phyloP scores from a whole-genome alignment of 352 stramenopile genomes.

The Saprolegnia diclina region DNA sequence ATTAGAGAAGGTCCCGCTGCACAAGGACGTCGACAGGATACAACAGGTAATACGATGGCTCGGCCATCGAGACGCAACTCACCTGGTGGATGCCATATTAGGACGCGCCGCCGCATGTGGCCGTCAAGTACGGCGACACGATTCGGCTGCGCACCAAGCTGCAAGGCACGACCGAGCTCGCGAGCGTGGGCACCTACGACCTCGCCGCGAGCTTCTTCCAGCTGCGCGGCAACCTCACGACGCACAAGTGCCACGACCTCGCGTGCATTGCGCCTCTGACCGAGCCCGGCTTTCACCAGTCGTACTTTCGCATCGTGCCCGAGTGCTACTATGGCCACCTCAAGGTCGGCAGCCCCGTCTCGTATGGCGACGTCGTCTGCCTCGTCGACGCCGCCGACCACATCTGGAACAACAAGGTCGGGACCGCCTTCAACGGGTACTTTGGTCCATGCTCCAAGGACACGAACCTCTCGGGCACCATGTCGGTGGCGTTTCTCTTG shows the following conservation, averaged over 20 bases:
- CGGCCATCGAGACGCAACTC: background rate
- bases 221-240: constrained; percentile 40
- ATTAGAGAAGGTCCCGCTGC: background rate
- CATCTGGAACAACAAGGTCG: constrained; percentile 87
- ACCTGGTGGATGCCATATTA: background rate
- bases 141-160: constrained; percentile 21
- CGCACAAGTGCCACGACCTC: constrained; percentile 57
- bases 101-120: constrained; percentile 3
- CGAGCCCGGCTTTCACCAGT: constrained; percentile 40
- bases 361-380: constrained; percentile 76
- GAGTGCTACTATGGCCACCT: constrained; percentile 39
- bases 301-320: constrained; percentile 63
- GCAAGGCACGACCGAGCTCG: constrained; percentile 29
- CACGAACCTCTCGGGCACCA: constrained; percentile 60
- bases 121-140: constrained; percentile 25
- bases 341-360: constrained; percentile 52
- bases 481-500: constrained; percentile 77
- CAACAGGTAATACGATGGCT: background rate
- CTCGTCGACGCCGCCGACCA: constrained; percentile 55
- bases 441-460: constrained; percentile 53
- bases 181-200: constrained; percentile 71
- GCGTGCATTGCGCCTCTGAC: constrained; percentile 58
- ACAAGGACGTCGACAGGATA: constrained; percentile 15
- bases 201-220: constrained; percentile 47
- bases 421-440: constrained; percentile 73